These are phyloP conservation scores for Coleophoma crateriformis DNA, from an alignment of 2,329 filamentous ascomycete species.

Conservation along the genomic window DNA sequence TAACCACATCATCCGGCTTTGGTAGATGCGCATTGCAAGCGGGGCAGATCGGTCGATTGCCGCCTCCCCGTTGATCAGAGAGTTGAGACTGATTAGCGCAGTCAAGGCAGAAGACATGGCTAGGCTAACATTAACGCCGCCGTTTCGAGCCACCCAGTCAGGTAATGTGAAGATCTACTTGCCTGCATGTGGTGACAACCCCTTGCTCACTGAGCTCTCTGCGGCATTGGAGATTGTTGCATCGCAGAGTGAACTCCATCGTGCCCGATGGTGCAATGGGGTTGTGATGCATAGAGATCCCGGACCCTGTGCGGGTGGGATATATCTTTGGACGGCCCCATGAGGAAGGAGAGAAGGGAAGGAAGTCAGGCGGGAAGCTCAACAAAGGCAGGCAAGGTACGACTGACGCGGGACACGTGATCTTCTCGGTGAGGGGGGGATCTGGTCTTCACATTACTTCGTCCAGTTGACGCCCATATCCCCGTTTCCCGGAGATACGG, in stretches of 20 bases:
- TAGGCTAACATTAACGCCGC: slow-evolving; percentile 24
- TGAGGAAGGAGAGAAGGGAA: no score
- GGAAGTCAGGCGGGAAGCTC: no score
- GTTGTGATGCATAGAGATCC: no score
- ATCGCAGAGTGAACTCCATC: slow-evolving; percentile 73
- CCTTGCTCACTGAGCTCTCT: slow-evolving; percentile 63
- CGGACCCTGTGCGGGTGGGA: no score
- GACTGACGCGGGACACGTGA: no score
- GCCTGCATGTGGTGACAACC: slow-evolving; percentile 88
- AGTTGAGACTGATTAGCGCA: slow-evolving; percentile 66
- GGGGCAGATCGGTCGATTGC: slow-evolving; percentile 58
- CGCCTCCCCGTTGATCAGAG: slow-evolving; percentile 37
- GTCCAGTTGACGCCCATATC: no score
- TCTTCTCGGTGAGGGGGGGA: no score
- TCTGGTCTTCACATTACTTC: no score
- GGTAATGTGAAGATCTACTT: slow-evolving; percentile 17
- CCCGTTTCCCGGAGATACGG: no score
- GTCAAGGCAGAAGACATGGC: slow-evolving; percentile 78
- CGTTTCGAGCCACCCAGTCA: background rate
- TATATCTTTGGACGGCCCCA: no score
- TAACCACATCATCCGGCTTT: slow-evolving; percentile 70
- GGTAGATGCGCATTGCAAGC: slow-evolving; percentile 65
- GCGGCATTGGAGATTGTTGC: slow-evolving; percentile 77
- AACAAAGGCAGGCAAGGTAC: no score
- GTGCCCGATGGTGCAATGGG: background rate